Evolutionary conservation across 192 early-diverging fungal species (phyloP).

Genomic region (Pecoramyces ruminantium): DNA sequence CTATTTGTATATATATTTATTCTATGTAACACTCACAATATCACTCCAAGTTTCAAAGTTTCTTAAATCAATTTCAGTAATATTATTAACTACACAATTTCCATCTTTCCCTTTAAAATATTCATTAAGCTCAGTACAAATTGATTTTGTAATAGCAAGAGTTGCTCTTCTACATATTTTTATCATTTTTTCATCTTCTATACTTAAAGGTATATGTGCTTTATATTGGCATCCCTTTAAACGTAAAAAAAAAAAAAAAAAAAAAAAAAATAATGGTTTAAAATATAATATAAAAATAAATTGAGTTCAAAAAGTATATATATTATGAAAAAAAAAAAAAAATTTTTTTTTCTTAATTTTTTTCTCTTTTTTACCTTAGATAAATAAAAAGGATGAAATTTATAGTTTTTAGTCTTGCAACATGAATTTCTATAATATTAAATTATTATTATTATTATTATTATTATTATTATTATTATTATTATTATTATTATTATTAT

Average conservation of each 20-base stretch:
- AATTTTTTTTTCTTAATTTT: no score
- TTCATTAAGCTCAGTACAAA: background rate
- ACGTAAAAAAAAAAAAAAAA: no score
- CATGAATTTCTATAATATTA: background rate
- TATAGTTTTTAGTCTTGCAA: background rate
- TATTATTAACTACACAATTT: background rate
- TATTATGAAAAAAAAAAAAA: no score
- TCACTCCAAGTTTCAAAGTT: background rate
- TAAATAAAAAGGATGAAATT: background rate
- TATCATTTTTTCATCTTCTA: background rate
- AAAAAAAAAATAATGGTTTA: no score
- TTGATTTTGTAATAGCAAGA: background rate
- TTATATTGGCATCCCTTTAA: background rate
- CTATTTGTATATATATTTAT: no score
- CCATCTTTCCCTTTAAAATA: background rate
- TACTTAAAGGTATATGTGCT: background rate
- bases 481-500: no score
- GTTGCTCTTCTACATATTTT: background rate
- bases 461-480: no score
- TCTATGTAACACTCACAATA: background rate
- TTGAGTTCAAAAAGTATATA: no score
- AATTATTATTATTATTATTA: background rate
- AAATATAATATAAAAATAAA: no score
- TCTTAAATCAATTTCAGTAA: background rate
- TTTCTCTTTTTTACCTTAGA: no score